phyloP scores from a whole-genome alignment of 169 alveolate species.

The Besnoitia besnoiti region DNA sequence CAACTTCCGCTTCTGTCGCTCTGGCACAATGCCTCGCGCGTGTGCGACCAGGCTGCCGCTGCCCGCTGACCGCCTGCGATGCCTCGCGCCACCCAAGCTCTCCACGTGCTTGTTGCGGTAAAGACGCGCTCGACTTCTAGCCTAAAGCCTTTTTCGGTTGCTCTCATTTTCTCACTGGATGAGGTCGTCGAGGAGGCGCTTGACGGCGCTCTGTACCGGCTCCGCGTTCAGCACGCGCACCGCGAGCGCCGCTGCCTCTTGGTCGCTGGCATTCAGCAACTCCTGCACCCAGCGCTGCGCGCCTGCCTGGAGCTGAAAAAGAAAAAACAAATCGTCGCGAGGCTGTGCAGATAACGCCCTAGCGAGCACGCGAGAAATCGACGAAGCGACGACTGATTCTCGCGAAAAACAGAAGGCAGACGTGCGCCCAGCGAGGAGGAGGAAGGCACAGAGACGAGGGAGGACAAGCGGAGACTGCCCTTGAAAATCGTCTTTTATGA shows the following conservation, averaged over 20 bases:
- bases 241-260: neutral
- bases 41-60: too few species aligned
- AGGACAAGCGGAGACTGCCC: neutral
- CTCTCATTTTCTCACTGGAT: neutral
- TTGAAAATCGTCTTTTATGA: neutral
- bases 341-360: too few species aligned
- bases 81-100: too few species aligned
- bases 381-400: neutral
- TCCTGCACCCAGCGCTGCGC: constrained; percentile 26
- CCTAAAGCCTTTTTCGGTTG: too few species aligned
- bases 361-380: too few species aligned
- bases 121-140: too few species aligned
- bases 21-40: too few species aligned
- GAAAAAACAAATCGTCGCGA: neutral
- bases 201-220: neutral
- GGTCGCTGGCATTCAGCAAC: constrained; percentile 19
- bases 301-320: neutral
- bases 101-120: too few species aligned
- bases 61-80: too few species aligned
- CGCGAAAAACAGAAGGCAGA: neutral
- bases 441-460: neutral
- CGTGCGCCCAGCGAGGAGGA: neutral
- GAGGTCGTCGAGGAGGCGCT: neutral
- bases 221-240: neutral
- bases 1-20: too few species aligned